These are phyloP conservation scores for Fusarium beomiforme DNA, from an alignment of 2,329 filamentous ascomycete species.

Conservation along the genomic window DNA sequence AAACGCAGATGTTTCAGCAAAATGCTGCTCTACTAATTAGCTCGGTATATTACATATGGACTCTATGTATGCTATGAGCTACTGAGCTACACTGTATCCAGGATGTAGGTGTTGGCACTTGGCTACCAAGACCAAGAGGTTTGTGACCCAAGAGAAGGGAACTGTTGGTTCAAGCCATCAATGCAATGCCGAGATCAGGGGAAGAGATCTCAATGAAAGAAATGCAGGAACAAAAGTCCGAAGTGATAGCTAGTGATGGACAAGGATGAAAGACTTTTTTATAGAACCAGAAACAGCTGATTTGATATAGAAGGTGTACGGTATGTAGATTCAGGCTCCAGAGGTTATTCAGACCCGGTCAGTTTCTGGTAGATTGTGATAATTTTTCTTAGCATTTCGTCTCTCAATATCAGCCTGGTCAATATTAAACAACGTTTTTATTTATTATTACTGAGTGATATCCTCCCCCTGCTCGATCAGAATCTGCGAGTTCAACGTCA, in stretches of 20 bases:
- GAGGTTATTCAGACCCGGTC: not conserved
- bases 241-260: not conserved
- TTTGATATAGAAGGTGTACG: not conserved
- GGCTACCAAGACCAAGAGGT: not conserved
- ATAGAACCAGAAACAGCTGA: conserved; percentile 9
- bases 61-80: not conserved
- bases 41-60: not conserved
- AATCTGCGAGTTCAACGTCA: conserved; percentile 27
- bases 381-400: not conserved
- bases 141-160: not conserved
- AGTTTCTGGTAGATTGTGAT: not conserved
- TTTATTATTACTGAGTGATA: not conserved
- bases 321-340: not conserved
- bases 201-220: not conserved
- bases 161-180: conserved; percentile 4
- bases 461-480: conserved; percentile 15
- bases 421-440: not conserved
- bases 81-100: not conserved
- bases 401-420: not conserved
- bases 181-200: conserved; percentile 15
- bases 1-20: not conserved
- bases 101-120: not conserved
- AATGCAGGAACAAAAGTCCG: conserved; percentile 11
- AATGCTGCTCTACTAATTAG: not conserved
- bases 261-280: conserved; percentile 22